phyloP scores from a whole-genome alignment of 163 green algal genomes.

The Coccomyxa subellipsoidea region DNA sequence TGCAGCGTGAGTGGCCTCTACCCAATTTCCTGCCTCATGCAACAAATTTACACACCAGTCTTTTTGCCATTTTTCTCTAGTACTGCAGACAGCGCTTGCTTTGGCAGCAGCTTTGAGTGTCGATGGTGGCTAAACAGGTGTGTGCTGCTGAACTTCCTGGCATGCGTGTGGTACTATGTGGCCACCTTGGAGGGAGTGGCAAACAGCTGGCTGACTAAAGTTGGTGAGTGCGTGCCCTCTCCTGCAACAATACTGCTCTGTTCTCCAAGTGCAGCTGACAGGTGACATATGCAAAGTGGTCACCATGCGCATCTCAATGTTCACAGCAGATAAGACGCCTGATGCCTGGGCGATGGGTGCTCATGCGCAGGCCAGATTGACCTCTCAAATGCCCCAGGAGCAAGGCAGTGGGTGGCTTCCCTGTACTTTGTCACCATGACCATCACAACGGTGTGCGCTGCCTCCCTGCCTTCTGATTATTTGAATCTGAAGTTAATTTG shows the following conservation, averaged over 20 bases:
- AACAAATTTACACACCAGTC: background rate
- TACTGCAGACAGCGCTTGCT: background rate
- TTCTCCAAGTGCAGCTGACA: too few relatives aligned
- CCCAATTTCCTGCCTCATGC: background rate
- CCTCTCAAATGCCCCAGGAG: constrained; percentile 1
- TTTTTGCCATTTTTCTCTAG: background rate
- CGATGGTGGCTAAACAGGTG: constrained; percentile 6
- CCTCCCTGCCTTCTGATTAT: background rate
- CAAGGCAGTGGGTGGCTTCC: constrained; percentile 24
- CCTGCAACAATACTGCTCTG: too few relatives aligned
- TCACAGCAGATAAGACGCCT: too few relatives aligned
- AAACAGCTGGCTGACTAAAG: constrained; percentile 8
- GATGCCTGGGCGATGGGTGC: too few relatives aligned
- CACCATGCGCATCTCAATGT: too few relatives aligned
- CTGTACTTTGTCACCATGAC: constrained; percentile 39
- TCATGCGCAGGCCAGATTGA: constrained; percentile 2
- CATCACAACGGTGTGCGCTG: constrained; percentile 17
- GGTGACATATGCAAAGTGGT: too few relatives aligned
- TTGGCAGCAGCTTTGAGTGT: too few relatives aligned
- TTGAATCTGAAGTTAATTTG: too few relatives aligned
- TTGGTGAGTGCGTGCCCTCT: background rate
- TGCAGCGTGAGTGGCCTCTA: constrained; percentile 1
- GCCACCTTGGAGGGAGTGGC: constrained; percentile 20
- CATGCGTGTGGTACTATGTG: constrained; percentile 33
- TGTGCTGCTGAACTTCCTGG: constrained; percentile 44